Evolutionary conservation across 2,329 filamentous ascomycete species (phyloP).

Genomic region (Ophiostoma novo-ulmi): DNA sequence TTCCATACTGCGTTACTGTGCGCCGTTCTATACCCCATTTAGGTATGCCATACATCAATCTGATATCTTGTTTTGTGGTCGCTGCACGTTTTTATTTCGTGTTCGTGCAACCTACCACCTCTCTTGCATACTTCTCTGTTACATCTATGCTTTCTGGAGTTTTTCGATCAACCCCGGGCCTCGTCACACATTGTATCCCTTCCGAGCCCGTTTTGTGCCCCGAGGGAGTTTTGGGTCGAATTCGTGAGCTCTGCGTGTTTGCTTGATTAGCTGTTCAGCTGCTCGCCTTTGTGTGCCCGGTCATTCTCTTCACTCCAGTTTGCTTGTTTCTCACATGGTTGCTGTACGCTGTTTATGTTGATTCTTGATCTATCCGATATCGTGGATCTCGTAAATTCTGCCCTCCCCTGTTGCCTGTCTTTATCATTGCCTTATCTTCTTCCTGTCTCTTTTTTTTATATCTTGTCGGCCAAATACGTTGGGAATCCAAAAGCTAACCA

Average conservation of each 20-base stretch:
- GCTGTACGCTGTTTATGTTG: slow-evolving; percentile 25
- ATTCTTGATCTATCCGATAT: neutral
- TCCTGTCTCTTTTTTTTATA: neutral
- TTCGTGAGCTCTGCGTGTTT: slow-evolving; percentile 8
- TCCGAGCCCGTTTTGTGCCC: slow-evolving; percentile 22
- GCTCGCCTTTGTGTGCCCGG: neutral
- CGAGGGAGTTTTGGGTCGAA: slow-evolving; percentile 19
- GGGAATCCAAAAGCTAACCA: neutral
- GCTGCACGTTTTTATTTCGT: slow-evolving; percentile 12
- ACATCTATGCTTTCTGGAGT: neutral
- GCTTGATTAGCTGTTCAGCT: no score
- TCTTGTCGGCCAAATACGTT: neutral
- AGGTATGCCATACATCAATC: neutral
- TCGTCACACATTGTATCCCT: slow-evolving; percentile 21
- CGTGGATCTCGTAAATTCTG: neutral
- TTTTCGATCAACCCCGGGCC: slow-evolving; percentile 4
- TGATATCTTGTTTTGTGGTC: slow-evolving; percentile 9
- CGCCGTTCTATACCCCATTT: neutral
- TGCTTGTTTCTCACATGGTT: slow-evolving; percentile 9
- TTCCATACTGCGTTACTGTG: neutral
- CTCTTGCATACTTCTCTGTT: neutral
- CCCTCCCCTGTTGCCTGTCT: neutral
- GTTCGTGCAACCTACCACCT: slow-evolving; percentile 5
- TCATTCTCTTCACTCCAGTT: neutral
- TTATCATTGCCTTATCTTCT: neutral